These are phyloP conservation scores for Fragaria nilgerrensis DNA, from an alignment of 306 rosid species.

Conservation along the genomic window DNA sequence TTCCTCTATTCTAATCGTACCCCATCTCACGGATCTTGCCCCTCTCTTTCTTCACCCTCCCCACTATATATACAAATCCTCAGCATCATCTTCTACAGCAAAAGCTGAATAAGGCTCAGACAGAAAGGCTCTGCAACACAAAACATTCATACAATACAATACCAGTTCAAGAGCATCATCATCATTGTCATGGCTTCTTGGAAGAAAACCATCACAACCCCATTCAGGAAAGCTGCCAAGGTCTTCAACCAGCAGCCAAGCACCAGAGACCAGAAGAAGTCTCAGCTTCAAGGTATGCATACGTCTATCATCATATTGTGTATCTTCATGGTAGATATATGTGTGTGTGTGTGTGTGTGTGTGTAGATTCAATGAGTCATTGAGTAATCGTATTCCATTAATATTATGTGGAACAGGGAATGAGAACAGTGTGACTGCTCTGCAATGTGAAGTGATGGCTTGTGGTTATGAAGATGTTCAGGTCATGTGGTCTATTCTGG, in stretches of 20 bases:
- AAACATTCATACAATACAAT: not conserved
- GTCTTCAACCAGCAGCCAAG: slow-evolving; percentile 63
- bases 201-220: slow-evolving; percentile 90
- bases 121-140: slow-evolving; percentile 3
- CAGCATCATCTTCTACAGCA: slow-evolving; percentile 10
- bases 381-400: slow-evolving; percentile 1
- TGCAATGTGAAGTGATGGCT: slow-evolving; percentile 95
- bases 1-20: slow-evolving; percentile 36
- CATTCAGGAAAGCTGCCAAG: slow-evolving; percentile 83
- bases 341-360: no score
- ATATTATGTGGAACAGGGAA: slow-evolving; percentile 36
- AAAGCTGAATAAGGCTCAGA: slow-evolving; percentile 10
- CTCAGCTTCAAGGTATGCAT: slow-evolving; percentile 55
- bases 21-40: slow-evolving; percentile 94
- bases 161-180: not conserved
- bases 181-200: slow-evolving; percentile 59
- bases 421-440: slow-evolving; percentile 62
- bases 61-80: slow-evolving; percentile 1
- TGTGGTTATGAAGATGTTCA: slow-evolving; percentile 94
- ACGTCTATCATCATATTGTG: not conserved
- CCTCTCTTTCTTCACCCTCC: slow-evolving; percentile 24
- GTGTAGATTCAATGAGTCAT: not conserved
- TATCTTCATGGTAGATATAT: not conserved
- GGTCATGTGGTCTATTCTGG: slow-evolving; percentile 96
- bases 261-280: slow-evolving; percentile 50